phyloP scores from a whole-genome alignment of 1,139 yeast genomes.

The Kazachstania sp. region DNA sequence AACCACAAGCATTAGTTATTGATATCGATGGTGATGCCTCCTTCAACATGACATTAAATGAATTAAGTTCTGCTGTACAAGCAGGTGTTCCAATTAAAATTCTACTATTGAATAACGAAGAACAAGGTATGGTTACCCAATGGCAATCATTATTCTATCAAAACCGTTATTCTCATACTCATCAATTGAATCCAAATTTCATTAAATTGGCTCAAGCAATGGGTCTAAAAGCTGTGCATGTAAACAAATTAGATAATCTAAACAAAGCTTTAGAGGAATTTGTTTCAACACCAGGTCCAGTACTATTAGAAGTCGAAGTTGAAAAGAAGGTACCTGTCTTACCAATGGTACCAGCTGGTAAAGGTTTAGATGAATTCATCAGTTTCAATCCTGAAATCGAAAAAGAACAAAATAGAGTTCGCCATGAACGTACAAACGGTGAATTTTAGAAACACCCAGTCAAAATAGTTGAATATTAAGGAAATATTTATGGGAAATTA shows the following conservation, averaged over 20 bases:
- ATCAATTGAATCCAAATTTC: slow-evolving; percentile 89
- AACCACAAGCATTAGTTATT: slow-evolving; percentile 88
- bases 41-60: slow-evolving; percentile 92
- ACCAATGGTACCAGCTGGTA: slow-evolving; percentile 98
- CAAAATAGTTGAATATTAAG: neutral
- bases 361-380: slow-evolving; percentile 87
- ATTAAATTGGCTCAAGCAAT: slow-evolving; percentile 88
- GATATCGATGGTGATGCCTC: slow-evolving; percentile 99
- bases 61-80: slow-evolving; percentile 89
- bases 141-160: slow-evolving; percentile 98
- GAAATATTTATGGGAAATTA: too few species aligned
- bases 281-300: slow-evolving; percentile 74
- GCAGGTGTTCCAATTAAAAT: slow-evolving; percentile 85
- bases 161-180: slow-evolving; percentile 93
- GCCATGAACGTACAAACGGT: slow-evolving; percentile 31
- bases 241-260: slow-evolving; percentile 59
- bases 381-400: slow-evolving; percentile 76
- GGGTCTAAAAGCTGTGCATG: slow-evolving; percentile 80
- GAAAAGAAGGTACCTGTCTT: slow-evolving; percentile 96
- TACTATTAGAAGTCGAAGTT: slow-evolving; percentile 79
- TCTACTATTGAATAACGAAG: slow-evolving; percentile 87
- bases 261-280: slow-evolving; percentile 58
- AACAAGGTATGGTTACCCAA: slow-evolving; percentile 99
- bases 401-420: slow-evolving; percentile 53
- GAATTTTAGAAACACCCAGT: neutral